These are phyloP conservation scores for Prunus campanulata DNA, from an alignment of 306 rosid species.

Conservation along the genomic window DNA sequence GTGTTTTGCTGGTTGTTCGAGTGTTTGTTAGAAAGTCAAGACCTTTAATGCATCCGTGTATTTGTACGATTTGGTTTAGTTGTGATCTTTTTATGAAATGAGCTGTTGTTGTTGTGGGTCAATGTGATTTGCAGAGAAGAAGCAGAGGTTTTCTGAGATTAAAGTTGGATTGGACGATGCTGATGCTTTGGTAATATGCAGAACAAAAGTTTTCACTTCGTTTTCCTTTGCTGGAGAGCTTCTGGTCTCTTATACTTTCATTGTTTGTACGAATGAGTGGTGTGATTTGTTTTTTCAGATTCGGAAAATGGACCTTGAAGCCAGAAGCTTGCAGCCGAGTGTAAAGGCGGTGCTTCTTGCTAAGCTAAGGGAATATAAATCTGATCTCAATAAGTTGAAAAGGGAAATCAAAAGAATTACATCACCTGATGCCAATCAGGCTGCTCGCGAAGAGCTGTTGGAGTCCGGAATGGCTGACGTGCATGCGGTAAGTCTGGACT, in stretches of 20 bases:
- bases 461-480: slow-evolving; percentile 58
- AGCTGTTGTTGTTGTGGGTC: background rate
- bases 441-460: slow-evolving; percentile 70
- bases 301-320: slow-evolving; percentile 91
- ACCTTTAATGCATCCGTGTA: background rate
- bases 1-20: background rate
- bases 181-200: slow-evolving; percentile 60
- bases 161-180: slow-evolving; percentile 75
- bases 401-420: slow-evolving; percentile 72
- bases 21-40: background rate
- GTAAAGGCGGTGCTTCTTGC: slow-evolving; percentile 77
- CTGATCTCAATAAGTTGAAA: slow-evolving; percentile 74
- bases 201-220: background rate
- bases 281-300: slow-evolving; percentile 38
- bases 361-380: slow-evolving; percentile 83
- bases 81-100: background rate
- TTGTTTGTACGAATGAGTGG: background rate
- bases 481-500: slow-evolving; percentile 48
- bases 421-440: slow-evolving; percentile 69
- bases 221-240: background rate
- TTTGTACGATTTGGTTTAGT: background rate
- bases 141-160: slow-evolving; percentile 63
- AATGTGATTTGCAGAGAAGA: slow-evolving; percentile 60
- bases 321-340: slow-evolving; percentile 84
- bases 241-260: background rate